phyloP scores from a whole-genome alignment of 2,329 filamentous ascomycete species.

The Pseudocercospora musae region DNA sequence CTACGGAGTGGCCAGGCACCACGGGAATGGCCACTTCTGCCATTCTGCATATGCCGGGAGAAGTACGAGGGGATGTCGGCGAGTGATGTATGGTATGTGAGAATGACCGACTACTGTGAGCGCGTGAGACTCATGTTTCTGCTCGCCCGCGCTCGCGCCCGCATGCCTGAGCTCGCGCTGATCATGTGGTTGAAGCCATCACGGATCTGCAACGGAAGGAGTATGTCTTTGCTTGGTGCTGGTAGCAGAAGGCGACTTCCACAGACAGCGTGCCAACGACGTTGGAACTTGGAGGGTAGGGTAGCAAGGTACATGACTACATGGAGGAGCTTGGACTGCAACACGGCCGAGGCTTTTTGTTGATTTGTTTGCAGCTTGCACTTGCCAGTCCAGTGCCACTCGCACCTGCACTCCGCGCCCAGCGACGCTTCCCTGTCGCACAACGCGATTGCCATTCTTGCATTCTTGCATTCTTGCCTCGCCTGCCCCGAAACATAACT shows the following conservation, averaged over 20 bases:
- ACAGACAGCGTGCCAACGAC: no score
- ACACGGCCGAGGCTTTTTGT: neutral
- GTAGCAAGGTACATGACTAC: no score
- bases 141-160: no score
- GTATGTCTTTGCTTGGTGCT: neutral
- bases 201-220: neutral
- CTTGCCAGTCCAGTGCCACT: no score
- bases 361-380: neutral
- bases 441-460: neutral
- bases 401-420: neutral
- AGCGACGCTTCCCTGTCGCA: neutral
- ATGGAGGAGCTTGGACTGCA: neutral
- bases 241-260: neutral
- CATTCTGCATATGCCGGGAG: neutral
- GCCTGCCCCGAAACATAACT: neutral
- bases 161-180: constrained; percentile 1
- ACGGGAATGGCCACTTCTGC: constrained; percentile 18
- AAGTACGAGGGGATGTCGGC: neutral
- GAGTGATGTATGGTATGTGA: neutral
- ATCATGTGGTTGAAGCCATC: neutral
- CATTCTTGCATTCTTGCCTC: neutral
- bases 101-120: neutral
- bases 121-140: neutral
- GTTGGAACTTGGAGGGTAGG: no score
- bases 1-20: constrained; percentile 33